phyloP scores from a whole-genome alignment of 2,329 filamentous ascomycete species.

The Apiospora kogelbergensis region DNA sequence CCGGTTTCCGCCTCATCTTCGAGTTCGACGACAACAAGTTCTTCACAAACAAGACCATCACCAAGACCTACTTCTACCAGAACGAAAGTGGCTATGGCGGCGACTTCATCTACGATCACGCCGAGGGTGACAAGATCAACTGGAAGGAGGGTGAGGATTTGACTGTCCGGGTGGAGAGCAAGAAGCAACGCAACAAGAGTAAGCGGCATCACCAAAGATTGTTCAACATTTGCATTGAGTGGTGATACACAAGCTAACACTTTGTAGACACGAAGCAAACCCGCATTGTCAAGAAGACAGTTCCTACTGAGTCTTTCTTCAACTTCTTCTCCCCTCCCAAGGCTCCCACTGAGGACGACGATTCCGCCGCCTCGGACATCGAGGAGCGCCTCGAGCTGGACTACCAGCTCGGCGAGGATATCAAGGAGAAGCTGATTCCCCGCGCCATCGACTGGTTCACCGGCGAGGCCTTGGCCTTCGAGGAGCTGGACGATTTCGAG shows the following conservation, averaged over 20 bases:
- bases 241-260: conserved; percentile 14
- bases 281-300: conserved; percentile 97
- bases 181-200: conserved; percentile 99
- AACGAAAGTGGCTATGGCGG: conserved; percentile 98
- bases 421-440: conserved; percentile 99
- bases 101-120: conserved; percentile 99
- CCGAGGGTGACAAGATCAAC: conserved; percentile 95
- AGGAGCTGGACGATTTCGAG: conserved; percentile 84
- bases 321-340: conserved; percentile 98
- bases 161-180: conserved; percentile 93
- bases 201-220: conserved; percentile 33
- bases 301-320: conserved; percentile 97
- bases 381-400: conserved; percentile 97
- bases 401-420: conserved; percentile 98
- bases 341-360: conserved; percentile 69
- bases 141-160: conserved; percentile 94
- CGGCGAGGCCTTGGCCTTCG: conserved; percentile 93
- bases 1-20: conserved; percentile 97
- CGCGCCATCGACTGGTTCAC: conserved; percentile 99
- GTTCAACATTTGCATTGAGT: neutral
- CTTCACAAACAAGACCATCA: conserved; percentile 96
- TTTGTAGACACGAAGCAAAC: conserved; percentile 93
- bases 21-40: conserved; percentile 94
- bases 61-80: conserved; percentile 99
- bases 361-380: conserved; percentile 82